Base-by-base conservation (phyloP, 306 rosid genomes). In the Prunus padus region DNA sequence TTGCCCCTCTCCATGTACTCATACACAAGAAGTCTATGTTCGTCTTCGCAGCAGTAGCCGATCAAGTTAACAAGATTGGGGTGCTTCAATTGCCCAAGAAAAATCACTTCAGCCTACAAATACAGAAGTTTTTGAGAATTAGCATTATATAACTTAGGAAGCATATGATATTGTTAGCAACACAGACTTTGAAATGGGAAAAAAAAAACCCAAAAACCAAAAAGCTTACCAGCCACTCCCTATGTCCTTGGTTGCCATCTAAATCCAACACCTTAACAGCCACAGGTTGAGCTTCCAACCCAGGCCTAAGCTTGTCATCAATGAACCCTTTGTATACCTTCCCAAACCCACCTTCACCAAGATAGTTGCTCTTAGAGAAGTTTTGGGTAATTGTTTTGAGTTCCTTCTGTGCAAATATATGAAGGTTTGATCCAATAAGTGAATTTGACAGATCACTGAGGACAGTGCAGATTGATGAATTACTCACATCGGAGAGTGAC, bases 331-430 rank as follows among this genome's bases (percentile, higher is more conserved):
- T 95, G 67, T 84, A 95, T 0, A 95, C 99, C 14, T 87, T 83
- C 16, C 99, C 99, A 44, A 95, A 95, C 14, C 99, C 99, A 30
- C 99, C 99, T 77, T 95, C 97, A 0, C 97, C 99, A 37, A 95
- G 87, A 79, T 81, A 71, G 67, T 87, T 92, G 30, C 79, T 79
- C 67, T 86, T 87, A 71, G 72, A 67, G 79, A 90, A 92, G 73
- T 42, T 63, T 18, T 89, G 70, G 5, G 99, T 92, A 7, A 92
- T 75, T 64, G 78, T 85, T 76, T 79, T 49, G 71, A 95, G 96
- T 83, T 92, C 97, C 31, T 87, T 82, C 52, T 69, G 80, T 28
- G 96, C 84, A 78, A 95, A 95, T 56, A 88, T 85, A 25, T 90
- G 96, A 60, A 95, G 89, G 68, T 90, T 89, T 80, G 97, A 90